A percentile compares a stretch with the other conserved stretches of the same genome.
phyloP scores from a whole-genome alignment of 2,329 filamentous ascomycete species.

The Penicillium sclerotiorum region DNA sequence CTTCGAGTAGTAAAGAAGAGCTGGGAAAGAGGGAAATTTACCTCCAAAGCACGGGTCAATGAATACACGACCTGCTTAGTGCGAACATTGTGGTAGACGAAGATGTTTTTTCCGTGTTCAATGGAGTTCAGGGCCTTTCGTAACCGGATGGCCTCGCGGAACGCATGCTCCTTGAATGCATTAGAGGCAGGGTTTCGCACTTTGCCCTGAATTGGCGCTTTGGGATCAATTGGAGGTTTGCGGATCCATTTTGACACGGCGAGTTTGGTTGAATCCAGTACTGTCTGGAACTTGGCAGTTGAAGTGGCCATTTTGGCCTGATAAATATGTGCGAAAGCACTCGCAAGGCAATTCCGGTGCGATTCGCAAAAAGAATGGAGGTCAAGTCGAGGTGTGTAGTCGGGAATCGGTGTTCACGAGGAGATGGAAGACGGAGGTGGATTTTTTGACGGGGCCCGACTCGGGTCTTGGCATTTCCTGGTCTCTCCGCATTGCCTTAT shows the following conservation, averaged over 20 bases:
- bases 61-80: conserved; percentile 69
- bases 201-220: conserved; percentile 46
- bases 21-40: too few relatives aligned
- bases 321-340: conserved; percentile 18
- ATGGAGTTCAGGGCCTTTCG: conserved; percentile 51
- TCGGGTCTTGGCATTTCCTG: conserved; percentile 27
- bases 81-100: conserved; percentile 62
- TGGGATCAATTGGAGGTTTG: conserved; percentile 37
- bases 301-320: conserved; percentile 41
- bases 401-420: conserved; percentile 16
- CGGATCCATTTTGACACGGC: conserved; percentile 39
- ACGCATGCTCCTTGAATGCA: conserved; percentile 44
- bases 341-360: not conserved
- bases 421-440: conserved; percentile 25
- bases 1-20: too few relatives aligned
- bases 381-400: not conserved
- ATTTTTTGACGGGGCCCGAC: conserved; percentile 39
- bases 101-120: conserved; percentile 62
- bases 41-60: conserved; percentile 58
- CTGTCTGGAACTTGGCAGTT: conserved; percentile 35
- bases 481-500: conserved; percentile 31
- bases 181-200: conserved; percentile 42
- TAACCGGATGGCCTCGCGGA: conserved; percentile 42
- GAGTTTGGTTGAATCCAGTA: conserved; percentile 45
- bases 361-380: not conserved